Evolutionary conservation across 805 yeast genomes (phyloP).

Genomic region (Kodamaea restingae): DNA sequence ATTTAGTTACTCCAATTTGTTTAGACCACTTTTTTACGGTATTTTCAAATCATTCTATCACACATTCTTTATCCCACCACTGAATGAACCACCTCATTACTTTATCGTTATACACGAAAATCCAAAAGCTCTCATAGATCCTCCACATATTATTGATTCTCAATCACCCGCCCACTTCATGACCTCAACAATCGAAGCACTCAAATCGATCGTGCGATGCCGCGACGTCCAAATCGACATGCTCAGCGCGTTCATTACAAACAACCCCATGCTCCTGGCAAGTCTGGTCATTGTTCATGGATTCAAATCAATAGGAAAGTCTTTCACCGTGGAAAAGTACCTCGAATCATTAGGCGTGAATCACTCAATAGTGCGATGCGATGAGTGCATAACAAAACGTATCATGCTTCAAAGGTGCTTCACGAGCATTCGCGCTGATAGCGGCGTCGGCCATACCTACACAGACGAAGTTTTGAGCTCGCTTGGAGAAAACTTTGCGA

Average conservation of each 20-base stretch:
- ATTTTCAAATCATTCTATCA: no score
- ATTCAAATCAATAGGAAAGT: conserved; percentile 46
- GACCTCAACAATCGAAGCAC: not conserved
- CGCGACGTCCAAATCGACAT: conserved; percentile 34
- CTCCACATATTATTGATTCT: no score
- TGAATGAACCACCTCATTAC: no score
- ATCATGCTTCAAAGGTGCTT: conserved; percentile 41
- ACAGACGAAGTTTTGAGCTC: conserved; percentile 13
- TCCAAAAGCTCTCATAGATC: no score
- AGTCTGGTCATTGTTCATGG: conserved; percentile 46
- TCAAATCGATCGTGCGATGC: conserved; percentile 17
- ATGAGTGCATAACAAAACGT: conserved; percentile 40
- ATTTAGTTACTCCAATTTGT: no score
- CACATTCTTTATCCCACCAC: no score
- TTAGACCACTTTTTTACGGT: no score
- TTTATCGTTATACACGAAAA: no score
- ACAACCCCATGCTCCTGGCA: conserved; percentile 20
- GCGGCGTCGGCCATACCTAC: conserved; percentile 23
- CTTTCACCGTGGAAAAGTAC: conserved; percentile 32
- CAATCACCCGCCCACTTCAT: no score
- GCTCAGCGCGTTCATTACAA: conserved; percentile 31
- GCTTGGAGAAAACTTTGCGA: conserved; percentile 39
- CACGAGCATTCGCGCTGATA: conserved; percentile 33
- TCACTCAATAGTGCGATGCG: conserved; percentile 38
- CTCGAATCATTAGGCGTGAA: conserved; percentile 25